Evolutionary conservation across 805 yeast species (phyloP).

Genomic region (Saturnispora ahearnii): DNA sequence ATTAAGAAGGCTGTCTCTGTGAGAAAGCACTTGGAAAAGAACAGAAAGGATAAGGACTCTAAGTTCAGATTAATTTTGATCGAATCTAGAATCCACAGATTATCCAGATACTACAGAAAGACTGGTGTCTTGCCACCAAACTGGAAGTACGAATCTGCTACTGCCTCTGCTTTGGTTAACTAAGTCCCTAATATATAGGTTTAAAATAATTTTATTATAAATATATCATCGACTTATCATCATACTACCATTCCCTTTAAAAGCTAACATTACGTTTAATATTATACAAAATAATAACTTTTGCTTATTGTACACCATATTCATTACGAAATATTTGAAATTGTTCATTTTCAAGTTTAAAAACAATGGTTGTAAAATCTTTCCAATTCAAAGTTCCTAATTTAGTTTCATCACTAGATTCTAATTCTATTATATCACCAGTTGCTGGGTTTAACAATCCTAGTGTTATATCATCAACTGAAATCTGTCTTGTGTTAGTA

Average conservation of each 20-base stretch:
- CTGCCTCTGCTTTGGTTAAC: constrained; percentile 99
- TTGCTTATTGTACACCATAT: constrained; percentile 1
- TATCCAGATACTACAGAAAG: constrained; percentile 99
- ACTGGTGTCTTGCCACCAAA: constrained; percentile 98
- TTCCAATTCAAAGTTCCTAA: constrained; percentile 27
- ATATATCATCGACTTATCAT: neutral
- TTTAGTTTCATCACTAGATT: constrained; percentile 22
- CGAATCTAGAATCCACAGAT: constrained; percentile 99
- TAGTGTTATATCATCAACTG: constrained; percentile 25
- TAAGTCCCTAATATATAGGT: constrained; percentile 34
- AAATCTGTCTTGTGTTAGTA: constrained; percentile 16
- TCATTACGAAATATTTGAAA: constrained; percentile 20
- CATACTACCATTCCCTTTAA: neutral
- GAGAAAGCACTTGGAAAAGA: constrained; percentile 99
- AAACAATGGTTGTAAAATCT: constrained; percentile 37
- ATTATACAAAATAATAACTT: neutral
- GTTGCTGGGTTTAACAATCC: constrained; percentile 35
- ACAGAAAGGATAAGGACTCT: constrained; percentile 99
- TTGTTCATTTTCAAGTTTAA: constrained; percentile 31
- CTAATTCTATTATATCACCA: constrained; percentile 14
- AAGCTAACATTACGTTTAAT: neutral
- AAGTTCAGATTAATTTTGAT: constrained; percentile 99
- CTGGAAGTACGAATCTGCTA: constrained; percentile 99
- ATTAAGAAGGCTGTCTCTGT: constrained; percentile 99
- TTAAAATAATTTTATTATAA: neutral